phyloP scores from a whole-genome alignment of 257 asterid genomes.

The Nicotiana undulata region DNA sequence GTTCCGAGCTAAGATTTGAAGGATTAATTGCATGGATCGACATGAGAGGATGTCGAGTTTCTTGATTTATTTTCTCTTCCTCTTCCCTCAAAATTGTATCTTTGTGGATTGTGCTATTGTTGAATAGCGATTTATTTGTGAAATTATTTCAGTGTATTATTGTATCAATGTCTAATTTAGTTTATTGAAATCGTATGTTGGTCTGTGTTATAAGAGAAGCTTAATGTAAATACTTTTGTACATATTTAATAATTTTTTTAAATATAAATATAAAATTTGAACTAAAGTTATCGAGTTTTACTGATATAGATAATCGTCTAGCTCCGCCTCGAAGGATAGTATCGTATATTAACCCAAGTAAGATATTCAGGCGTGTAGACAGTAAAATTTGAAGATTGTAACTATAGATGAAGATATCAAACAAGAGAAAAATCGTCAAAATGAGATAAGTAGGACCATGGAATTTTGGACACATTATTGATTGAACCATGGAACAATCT shows the following conservation, averaged over 20 bases:
- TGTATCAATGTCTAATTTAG: neutral
- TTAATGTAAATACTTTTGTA: neutral
- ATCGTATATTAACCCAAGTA: no score
- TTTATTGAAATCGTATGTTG: neutral
- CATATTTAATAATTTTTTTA: no score
- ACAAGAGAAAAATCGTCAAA: neutral
- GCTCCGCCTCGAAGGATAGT: no score
- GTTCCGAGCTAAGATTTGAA: conserved; percentile 14
- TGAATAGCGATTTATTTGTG: conserved; percentile 16
- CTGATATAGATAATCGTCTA: no score
- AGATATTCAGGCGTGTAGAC: neutral
- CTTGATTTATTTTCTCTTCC: neutral
- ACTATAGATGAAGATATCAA: neutral
- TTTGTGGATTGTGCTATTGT: conserved; percentile 4
- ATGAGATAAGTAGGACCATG: neutral
- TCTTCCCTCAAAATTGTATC: neutral
- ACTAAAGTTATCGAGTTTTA: no score
- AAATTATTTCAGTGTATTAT: conserved; percentile 8
- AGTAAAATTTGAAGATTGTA: neutral
- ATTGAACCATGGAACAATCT: neutral
- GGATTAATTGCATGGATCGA: conserved; percentile 11
- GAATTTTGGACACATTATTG: neutral
- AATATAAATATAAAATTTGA: no score
- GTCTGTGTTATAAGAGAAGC: neutral
- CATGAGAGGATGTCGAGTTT: conserved; percentile 40